phyloP scores from a whole-genome alignment of 2,329 filamentous ascomycete genomes.

The Monilinia polystroma region DNA sequence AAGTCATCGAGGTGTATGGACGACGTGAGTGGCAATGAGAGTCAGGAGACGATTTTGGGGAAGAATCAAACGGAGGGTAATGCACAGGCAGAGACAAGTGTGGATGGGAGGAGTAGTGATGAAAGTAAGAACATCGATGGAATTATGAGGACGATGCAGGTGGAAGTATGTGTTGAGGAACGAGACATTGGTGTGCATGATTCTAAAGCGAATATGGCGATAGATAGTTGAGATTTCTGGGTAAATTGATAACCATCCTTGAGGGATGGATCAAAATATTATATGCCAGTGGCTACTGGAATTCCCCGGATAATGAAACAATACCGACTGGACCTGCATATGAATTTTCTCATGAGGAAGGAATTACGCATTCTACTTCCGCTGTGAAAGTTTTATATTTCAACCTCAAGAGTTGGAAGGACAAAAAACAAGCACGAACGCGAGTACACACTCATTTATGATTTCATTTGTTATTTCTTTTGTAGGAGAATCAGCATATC shows the following conservation, averaged over 20 bases:
- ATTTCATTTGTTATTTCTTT: not conserved
- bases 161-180: not conserved
- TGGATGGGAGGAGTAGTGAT: not conserved
- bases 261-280: not conserved
- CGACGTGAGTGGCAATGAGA: conserved; percentile 2
- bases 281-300: not conserved
- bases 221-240: not conserved
- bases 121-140: not conserved
- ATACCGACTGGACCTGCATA: not conserved
- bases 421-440: not conserved
- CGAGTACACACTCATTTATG: not conserved
- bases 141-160: conserved; percentile 6
- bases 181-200: not conserved
- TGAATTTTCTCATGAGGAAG: not conserved
- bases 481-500: not conserved
- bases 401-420: not conserved
- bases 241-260: not conserved
- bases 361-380: not conserved
- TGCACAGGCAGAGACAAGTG: not conserved
- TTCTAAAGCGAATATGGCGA: not conserved
- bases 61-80: too few species aligned
- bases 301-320: not conserved
- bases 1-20: not conserved
- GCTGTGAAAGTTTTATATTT: not conserved
- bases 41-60: conserved; percentile 16